Evolutionary conservation across 2,329 filamentous ascomycete genomes (phyloP), one percentile per base, ranked within the genome.

Genomic region (Venturia effusa): DNA sequence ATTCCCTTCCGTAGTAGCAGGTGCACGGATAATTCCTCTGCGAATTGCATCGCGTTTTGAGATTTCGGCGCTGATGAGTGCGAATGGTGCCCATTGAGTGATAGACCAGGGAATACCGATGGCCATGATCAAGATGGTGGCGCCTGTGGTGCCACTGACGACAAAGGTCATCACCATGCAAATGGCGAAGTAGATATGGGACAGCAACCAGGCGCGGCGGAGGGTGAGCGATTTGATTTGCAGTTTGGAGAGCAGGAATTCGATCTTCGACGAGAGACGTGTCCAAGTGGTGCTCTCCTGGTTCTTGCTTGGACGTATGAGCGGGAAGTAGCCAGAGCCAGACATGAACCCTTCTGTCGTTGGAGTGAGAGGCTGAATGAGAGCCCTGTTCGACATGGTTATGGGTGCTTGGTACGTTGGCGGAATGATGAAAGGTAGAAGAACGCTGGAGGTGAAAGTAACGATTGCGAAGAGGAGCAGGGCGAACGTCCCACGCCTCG

Each of bases 1-100:
- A 54, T 74, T 71, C 10, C 73, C 74, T 34, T 77, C 75, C n/a
- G 70, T 69, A 40, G 73, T 73, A 4, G 72, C 72, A 4, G 74
- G 75, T 7, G 71, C 70, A 10, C 75, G 75, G 27, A 79, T 76
- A 32, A 78, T 74, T 15, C 80, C 77, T 27, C 84, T 81, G 61
- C 82, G 79, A 59, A 86, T 82, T 32, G 88, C 85, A 71, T 96
- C 90, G 6, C 91, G 87, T 66, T 87, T 89, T 66, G 88, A 89
- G 67, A 97, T 92, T 74, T 97, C 93, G 5, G 90, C 90, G 57
- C 90, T 92, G 72, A 97, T 97, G 69, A 97, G 89, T 45, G 93
- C 92, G 78, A 93, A 97, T 0, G 93, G 93, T 0, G 92, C 93
- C 93, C 93, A 97, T 32, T 95, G 84, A 1, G 92, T 92, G 70